Evolutionary conservation across 2,329 filamentous ascomycete species (phyloP), one percentile per base, ranked within the genome.

Genomic region (Orbilia brochopaga): DNA sequence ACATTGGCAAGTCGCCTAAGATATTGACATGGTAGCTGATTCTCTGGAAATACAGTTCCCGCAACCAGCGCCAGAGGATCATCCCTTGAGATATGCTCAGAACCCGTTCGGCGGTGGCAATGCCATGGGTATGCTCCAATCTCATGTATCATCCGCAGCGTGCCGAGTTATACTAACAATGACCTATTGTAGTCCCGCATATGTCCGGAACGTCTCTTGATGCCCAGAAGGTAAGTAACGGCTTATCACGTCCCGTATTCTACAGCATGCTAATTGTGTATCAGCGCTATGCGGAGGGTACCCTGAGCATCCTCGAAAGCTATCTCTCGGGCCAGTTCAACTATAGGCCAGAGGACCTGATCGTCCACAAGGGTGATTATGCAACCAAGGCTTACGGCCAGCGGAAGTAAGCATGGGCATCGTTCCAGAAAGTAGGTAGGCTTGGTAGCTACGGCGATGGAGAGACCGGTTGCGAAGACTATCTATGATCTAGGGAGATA

Each of bases 151-250:
- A 17, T n/a, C 1, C 6, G 48, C n/a, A n/a, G n/a, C n/a, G 21
- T 46, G 5, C n/a, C 44, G n/a, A 17, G 1, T n/a, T 19, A 8
- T 5, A n/a, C 59, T 62, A 48, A 62, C 35, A 44, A n/a, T 54
- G 13, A 10, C 15, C 24, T 30, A 21, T 5, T 50, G 46, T 46
- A 72, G 92, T 97, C 72, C 91, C 94, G 65, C 94, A 97, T 87
- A 96, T 97, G 91, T 96, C 92, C 11, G 94, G 94, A 79, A 97
- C 93, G 69, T 96, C 92, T n/a, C 89, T 99, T 79, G 94, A 99
- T 80, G 94, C 94, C 69, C 94, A 99, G 85, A 88, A 91, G 61
- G 61, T 65, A 50, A 65, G 60, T 10, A 6, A 11, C 17, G 44
- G 5, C n/a, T 19, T 21, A 4, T 11, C 19, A 10, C 5, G 6